Evolutionary conservation across 2,329 filamentous ascomycete species (phyloP).

Genomic region (Tolypocladium pustulatum): DNA sequence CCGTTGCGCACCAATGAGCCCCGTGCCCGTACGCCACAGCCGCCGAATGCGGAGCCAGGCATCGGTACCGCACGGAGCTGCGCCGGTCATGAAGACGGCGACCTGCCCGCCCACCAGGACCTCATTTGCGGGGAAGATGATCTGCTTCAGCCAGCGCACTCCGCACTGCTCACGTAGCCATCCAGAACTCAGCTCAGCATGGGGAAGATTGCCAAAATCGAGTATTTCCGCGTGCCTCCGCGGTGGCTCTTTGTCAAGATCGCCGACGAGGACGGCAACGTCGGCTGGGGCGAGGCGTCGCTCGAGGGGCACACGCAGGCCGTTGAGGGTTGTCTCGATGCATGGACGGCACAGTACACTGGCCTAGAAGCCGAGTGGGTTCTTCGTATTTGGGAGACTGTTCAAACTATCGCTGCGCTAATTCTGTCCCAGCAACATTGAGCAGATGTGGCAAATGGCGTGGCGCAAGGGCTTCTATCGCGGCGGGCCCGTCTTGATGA

Average conservation of each 20-base stretch:
- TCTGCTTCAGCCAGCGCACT: background rate
- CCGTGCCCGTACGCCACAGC: background rate
- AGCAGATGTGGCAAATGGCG: constrained; percentile 68
- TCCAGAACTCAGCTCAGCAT: constrained; percentile 7
- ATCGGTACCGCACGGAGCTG: background rate
- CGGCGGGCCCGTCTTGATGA: constrained; percentile 73
- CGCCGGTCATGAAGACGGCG: background rate
- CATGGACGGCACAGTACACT: background rate
- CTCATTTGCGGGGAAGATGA: background rate
- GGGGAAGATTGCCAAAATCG: constrained; percentile 34
- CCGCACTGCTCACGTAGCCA: background rate
- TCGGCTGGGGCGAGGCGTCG: constrained; percentile 38
- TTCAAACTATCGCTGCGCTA: background rate
- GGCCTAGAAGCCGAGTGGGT: background rate
- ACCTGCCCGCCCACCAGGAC: background rate
- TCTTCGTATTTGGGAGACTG: background rate
- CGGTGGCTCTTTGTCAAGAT: constrained; percentile 73
- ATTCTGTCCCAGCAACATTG: constrained; percentile 63
- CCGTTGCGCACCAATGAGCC: background rate
- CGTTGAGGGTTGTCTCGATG: constrained; percentile 57
- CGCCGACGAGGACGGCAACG: constrained; percentile 51
- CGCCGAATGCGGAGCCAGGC: background rate
- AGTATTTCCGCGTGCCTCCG: constrained; percentile 66
- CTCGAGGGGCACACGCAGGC: constrained; percentile 63
- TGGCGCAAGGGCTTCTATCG: constrained; percentile 67